These are phyloP conservation scores for Phytomonas serpens DNA, from an alignment of 208 protist species.

Conservation along the genomic window DNA sequence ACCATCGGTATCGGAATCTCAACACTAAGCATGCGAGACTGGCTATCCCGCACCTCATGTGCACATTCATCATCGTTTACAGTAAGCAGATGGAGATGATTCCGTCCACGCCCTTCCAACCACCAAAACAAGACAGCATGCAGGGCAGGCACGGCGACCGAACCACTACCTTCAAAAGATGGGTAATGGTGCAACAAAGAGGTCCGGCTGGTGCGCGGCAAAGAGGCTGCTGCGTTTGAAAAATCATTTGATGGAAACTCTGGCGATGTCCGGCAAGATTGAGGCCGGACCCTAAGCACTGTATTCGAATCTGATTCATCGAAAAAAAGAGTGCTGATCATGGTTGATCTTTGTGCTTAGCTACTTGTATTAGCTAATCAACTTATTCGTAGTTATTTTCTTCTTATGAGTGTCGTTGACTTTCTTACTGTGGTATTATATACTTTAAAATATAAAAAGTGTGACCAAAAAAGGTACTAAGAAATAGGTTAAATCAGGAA, in stretches of 20 bases:
- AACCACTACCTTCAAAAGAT: conserved; percentile 36
- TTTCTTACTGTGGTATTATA: background rate
- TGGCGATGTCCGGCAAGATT: background rate
- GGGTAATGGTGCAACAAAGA: background rate
- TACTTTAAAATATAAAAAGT: background rate
- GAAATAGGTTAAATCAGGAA: background rate
- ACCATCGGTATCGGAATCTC: conserved; percentile 28
- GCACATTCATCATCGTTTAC: conserved; percentile 37
- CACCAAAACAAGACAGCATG: conserved; percentile 63
- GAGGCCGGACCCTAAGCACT: conserved; percentile 30
- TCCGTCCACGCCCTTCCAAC: conserved; percentile 30
- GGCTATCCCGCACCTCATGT: conserved; percentile 28
- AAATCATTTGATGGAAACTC: background rate
- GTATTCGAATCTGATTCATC: conserved; percentile 51
- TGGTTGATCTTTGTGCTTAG: conserved; percentile 12
- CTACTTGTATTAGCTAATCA: background rate
- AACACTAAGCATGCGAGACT: conserved; percentile 52
- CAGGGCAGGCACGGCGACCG: conserved; percentile 42
- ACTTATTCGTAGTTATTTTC: background rate
- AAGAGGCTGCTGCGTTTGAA: background rate
- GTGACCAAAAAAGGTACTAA: background rate
- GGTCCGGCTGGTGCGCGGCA: too few relatives aligned
- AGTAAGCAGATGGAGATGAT: conserved; percentile 40
- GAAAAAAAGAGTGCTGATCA: conserved; percentile 77
- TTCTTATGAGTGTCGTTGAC: background rate